Evolutionary conservation across 495 filamentous ascomycete genomes (phyloP).

Genomic region (Penicillium paradoxum): DNA sequence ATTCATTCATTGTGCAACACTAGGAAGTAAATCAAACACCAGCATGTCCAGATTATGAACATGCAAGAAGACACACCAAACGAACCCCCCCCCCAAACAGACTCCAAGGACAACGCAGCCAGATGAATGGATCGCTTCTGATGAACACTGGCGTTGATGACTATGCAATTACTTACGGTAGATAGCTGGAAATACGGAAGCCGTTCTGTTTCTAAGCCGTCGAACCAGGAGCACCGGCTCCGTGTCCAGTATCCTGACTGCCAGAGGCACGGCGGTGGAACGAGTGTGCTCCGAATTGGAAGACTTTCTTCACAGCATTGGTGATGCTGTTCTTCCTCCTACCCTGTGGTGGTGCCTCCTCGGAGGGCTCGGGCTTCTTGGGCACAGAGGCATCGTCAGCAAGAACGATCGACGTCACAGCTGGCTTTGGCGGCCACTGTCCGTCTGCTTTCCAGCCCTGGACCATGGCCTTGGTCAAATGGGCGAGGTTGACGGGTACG

Average conservation of each 20-base stretch:
- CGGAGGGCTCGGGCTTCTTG: constrained; percentile 13
- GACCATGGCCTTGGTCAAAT: constrained; percentile 77
- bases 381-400: constrained; percentile 28
- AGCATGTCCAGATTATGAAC: constrained; percentile 5
- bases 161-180: constrained; percentile 5
- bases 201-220: constrained; percentile 3
- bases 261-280: constrained; percentile 40
- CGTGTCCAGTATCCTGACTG: constrained; percentile 23
- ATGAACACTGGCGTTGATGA: background rate
- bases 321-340: constrained; percentile 37
- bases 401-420: constrained; percentile 31
- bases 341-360: constrained; percentile 21
- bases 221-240: constrained; percentile 5
- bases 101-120: background rate
- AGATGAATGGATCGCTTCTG: background rate
- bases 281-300: constrained; percentile 37
- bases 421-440: constrained; percentile 79
- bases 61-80: background rate
- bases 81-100: background rate
- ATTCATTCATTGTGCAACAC: constrained; percentile 1
- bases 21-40: background rate
- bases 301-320: constrained; percentile 42
- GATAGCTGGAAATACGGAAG: background rate
- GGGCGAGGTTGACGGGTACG: constrained; percentile 79
- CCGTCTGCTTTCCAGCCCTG: constrained; percentile 91